Evolutionary conservation across 208 protist genomes (phyloP), one percentile per base, ranked within the genome.

Genomic region (Leishmania major): DNA sequence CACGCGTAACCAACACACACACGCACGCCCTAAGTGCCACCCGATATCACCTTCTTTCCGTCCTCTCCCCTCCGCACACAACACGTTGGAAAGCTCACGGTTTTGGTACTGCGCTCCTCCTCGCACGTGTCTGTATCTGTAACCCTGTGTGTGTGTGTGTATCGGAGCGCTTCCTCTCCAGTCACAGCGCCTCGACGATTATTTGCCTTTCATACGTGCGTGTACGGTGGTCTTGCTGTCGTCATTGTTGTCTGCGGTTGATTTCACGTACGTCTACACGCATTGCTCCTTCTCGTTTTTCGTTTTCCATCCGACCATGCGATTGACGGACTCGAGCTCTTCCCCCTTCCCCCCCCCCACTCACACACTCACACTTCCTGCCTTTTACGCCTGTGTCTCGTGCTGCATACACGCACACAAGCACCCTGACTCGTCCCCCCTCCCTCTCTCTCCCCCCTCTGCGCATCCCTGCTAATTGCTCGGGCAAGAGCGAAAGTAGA

Each of bases 61-160:
- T 79, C 40, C 55, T 66, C 75, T 79, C 15, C 43, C 62, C 53
- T 73, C 62, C 35, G 47, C 64, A 70, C 45, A 57, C 64, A 57
- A 31, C 57, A n/a, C 57, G 25, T 31, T 10, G 57, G 25, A 62
- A 31, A n/a, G 57, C 57, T 10, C 57, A 62, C 25, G 57, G 57
- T 8, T 25, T 11, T 62, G 25, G 4, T n/a, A 15, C 57, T 62
- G 57, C 57, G 57, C 11, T 37, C 19, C 10, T 67, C 60, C 60
- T 67, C n/a, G 60, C 60, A 67, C n/a, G 60, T 67, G 60, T 37
- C 11, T 15, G n/a, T 15, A 3, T 67, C n/a, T 37, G 60, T 66
- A 3, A 11, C n/a, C 25, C 6, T 31, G 57, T 62, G 57, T 25
- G 57, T 8, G 57, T 62, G 57, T 0, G 17, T 62, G 25, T n/a